phyloP scores from a whole-genome alignment of 164 flowering plant genomes.

The Vitis labrusca region DNA sequence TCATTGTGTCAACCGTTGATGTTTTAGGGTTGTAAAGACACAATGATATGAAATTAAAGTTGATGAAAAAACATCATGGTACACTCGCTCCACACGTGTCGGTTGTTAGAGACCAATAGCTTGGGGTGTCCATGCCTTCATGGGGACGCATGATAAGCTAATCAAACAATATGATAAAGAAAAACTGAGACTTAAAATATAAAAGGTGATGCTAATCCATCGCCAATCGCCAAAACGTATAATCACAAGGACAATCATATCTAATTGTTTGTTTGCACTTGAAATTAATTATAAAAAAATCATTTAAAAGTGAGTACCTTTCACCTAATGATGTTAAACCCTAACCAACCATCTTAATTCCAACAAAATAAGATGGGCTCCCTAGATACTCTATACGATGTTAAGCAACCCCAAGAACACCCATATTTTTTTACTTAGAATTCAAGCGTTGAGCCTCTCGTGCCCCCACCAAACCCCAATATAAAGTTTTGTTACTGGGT shows the following conservation, averaged over 20 bases:
- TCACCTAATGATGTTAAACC: slow-evolving; percentile 39
- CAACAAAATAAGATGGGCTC: slow-evolving; percentile 9
- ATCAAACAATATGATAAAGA: not conserved
- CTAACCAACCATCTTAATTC: slow-evolving; percentile 27
- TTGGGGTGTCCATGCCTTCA: not conserved
- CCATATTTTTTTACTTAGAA: slow-evolving; percentile 17
- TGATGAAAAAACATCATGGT: too few species aligned
- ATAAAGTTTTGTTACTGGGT: slow-evolving; percentile 4
- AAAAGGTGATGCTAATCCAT: slow-evolving; percentile 5
- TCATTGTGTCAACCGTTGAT: too few species aligned
- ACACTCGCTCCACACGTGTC: too few species aligned
- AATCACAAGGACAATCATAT: slow-evolving; percentile 16
- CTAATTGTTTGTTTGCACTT: slow-evolving; percentile 14
- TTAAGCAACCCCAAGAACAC: slow-evolving; percentile 18
- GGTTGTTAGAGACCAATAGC: not conserved
- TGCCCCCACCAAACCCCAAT: slow-evolving; percentile 25
- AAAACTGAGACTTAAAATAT: not conserved
- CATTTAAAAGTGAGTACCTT: slow-evolving; percentile 15
- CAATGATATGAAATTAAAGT: too few species aligned
- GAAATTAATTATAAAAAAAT: not conserved
- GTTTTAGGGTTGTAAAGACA: too few species aligned
- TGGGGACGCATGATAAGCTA: not conserved
- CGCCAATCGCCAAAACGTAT: not conserved
- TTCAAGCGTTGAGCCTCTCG: slow-evolving; percentile 23
- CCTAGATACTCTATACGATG: slow-evolving; percentile 11